Base-by-base conservation (phyloP, 345 rosid species). In the Melaleuca quinquenervia region DNA sequence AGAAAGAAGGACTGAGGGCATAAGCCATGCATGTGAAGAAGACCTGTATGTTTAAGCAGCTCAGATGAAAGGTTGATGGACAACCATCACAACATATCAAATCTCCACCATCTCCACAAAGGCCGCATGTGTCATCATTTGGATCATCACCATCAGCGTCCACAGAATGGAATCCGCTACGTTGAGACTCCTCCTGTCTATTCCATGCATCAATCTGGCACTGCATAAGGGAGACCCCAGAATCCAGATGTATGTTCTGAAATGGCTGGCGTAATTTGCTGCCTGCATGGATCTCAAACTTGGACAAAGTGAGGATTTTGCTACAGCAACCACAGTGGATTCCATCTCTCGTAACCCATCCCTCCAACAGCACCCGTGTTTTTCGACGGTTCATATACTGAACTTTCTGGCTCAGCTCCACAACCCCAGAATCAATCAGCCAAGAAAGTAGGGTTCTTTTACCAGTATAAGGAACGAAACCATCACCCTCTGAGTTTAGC, bases 61-160 rank as follows among this genome's bases (percentile, higher is more conserved):
- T 91, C 91, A 91, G 96, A 90, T 97, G 99, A 91, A 93, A 96
- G 76, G 99, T 96, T 85, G 99, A 97, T 83, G 99, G 98, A 84
- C 99, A 97, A 86, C 98, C 89, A 89, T 97, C 99, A 88, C 99
- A 96, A 88, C 99, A 97, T 60, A 97, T 94, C 88, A 97, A 90
- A 90, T 96, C 94, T 84, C 99, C 99, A 88, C 99, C 99, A 90
- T 97, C 99, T 85, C 98, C 99, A 90, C 99, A 97, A 55, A 95
- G 92, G 88, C 98, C 96, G 92, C 99, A 97, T 64, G 98, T 93
- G 91, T 97, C 99, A 90, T 97, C 99, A 93, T 94, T 94, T 82
- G 98, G 98, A 93, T 97, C 99, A 86, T 94, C 97, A 49, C 96
- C 98, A 86, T 90, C 94, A 85, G 86, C 84, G 36, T 92, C 92